Conservation (phyloP, 1,284 basidiomycete genomes). For the Boletus mariae region DNA sequence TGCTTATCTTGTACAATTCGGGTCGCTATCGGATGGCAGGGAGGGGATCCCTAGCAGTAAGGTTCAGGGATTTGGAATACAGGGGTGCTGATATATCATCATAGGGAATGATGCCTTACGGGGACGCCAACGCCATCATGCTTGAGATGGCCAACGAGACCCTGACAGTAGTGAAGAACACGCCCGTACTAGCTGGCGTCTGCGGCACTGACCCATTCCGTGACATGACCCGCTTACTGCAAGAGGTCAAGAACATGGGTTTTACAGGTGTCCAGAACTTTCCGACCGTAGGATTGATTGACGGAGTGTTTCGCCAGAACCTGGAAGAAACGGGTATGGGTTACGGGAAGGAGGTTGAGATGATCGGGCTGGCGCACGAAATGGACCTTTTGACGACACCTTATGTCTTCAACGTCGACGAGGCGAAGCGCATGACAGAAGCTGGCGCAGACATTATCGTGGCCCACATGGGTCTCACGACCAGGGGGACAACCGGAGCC, state of each 20-base stretch:
- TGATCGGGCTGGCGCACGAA: conserved; percentile 28
- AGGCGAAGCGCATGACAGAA: conserved; percentile 24
- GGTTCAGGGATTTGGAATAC: conserved; percentile 3
- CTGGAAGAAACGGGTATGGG: conserved; percentile 33
- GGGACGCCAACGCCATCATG: conserved; percentile 31
- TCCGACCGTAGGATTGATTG: conserved; percentile 31
- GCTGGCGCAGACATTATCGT: conserved; percentile 31
- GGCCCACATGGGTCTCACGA: conserved; percentile 33
- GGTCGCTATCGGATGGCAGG: conserved; percentile 32
- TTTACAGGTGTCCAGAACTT: conserved; percentile 32
- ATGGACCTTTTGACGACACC: conserved; percentile 29
- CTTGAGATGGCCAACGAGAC: conserved; percentile 30
- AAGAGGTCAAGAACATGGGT: conserved; percentile 26
- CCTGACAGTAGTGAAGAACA: conserved; percentile 29
- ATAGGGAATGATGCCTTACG: conserved; percentile 33
- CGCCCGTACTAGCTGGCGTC: conserved; percentile 27
- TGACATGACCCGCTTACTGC: conserved; percentile 24
- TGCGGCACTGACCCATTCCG: conserved; percentile 32
- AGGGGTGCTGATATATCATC: background rate
- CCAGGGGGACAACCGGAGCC: conserved; percentile 26
- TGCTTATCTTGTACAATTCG: conserved; percentile 32
- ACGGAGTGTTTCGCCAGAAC: conserved; percentile 31
- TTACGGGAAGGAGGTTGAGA: conserved; percentile 32
- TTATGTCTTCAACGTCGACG: conserved; percentile 28
- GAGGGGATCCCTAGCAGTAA: conserved; percentile 29